A percentile compares a stretch with the other conserved stretches of the same genome.
These are phyloP conservation scores for Naganishia onofrii DNA, from an alignment of 768 basidiomycete genomes.

Conservation along the genomic window DNA sequence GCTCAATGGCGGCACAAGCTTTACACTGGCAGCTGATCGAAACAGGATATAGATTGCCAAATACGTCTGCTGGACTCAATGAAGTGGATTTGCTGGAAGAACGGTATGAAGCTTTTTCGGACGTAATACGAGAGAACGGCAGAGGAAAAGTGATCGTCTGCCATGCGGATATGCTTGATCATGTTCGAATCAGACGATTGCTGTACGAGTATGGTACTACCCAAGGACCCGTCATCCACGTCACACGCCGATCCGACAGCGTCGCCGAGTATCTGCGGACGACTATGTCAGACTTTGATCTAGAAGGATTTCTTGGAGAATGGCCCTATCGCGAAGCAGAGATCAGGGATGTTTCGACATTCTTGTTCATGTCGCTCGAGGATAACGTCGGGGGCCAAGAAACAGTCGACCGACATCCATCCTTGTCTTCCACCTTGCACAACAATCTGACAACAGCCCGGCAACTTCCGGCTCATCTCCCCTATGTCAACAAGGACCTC, in stretches of 20 bases:
- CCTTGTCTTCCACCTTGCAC: slow-evolving; percentile 15
- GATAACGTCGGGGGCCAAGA: slow-evolving; percentile 21
- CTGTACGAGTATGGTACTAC: slow-evolving; percentile 16
- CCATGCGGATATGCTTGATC: slow-evolving; percentile 17
- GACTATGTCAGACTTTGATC: not conserved
- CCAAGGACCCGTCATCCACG: slow-evolving; percentile 30
- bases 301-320: slow-evolving; percentile 5
- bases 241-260: slow-evolving; percentile 15
- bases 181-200: slow-evolving; percentile 2
- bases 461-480: not conserved
- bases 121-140: slow-evolving; percentile 7
- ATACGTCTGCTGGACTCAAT: not conserved
- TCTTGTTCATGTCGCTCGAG: slow-evolving; percentile 21
- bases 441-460: not conserved
- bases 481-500: slow-evolving; percentile 24
- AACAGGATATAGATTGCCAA: not conserved
- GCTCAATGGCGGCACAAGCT: slow-evolving; percentile 26
- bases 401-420: slow-evolving; percentile 12
- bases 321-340: slow-evolving; percentile 23
- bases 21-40: slow-evolving; percentile 29
- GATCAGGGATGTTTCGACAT: slow-evolving; percentile 11
- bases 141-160: slow-evolving; percentile 29
- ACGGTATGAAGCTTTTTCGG: not conserved
- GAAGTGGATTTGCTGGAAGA: slow-evolving; percentile 2
- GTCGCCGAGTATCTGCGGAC: slow-evolving; percentile 1